Conservation (phyloP, 257 asterid genomes). For the Solanum chiquidenum region DNA sequence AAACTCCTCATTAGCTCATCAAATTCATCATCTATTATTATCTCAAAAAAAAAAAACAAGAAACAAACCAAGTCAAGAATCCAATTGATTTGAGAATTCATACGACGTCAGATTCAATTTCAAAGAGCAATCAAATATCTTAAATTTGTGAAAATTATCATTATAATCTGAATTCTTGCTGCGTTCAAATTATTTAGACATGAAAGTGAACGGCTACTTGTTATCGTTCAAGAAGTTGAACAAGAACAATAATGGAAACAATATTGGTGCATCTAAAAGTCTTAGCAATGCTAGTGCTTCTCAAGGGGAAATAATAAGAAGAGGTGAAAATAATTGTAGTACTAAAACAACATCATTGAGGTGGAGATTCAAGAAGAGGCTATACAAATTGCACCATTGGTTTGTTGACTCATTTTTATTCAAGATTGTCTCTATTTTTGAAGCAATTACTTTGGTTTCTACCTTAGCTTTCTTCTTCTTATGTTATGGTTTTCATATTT, state of each 20-base stretch:
- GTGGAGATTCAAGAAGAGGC: slow-evolving; percentile 25
- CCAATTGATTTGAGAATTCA: background rate
- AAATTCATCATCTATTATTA: background rate
- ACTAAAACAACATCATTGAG: slow-evolving; percentile 11
- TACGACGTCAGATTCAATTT: background rate
- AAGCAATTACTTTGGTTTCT: slow-evolving; percentile 47
- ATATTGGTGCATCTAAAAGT: background rate
- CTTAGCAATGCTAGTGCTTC: background rate
- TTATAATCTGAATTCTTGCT: background rate
- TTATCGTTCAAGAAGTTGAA: slow-evolving; percentile 40
- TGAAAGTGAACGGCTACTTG: slow-evolving; percentile 33
- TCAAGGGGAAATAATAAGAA: background rate
- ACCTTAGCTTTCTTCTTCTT: slow-evolving; percentile 64
- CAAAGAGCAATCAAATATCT: background rate
- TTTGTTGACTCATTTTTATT: slow-evolving; percentile 47
- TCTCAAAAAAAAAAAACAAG: background rate
- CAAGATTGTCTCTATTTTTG: slow-evolving; percentile 47
- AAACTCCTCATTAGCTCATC: background rate
- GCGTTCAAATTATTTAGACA: slow-evolving; percentile 3
- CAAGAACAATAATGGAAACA: slow-evolving; percentile 8
- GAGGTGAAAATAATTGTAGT: background rate
- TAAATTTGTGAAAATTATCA: background rate
- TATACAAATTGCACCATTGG: slow-evolving; percentile 45
- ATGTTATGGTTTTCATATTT: slow-evolving; percentile 68
- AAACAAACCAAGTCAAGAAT: background rate